A percentile compares a stretch with the other conserved stretches of the same genome.
Conservation (phyloP, 768 basidiomycete species). For the Sarcodon sp. region DNA sequence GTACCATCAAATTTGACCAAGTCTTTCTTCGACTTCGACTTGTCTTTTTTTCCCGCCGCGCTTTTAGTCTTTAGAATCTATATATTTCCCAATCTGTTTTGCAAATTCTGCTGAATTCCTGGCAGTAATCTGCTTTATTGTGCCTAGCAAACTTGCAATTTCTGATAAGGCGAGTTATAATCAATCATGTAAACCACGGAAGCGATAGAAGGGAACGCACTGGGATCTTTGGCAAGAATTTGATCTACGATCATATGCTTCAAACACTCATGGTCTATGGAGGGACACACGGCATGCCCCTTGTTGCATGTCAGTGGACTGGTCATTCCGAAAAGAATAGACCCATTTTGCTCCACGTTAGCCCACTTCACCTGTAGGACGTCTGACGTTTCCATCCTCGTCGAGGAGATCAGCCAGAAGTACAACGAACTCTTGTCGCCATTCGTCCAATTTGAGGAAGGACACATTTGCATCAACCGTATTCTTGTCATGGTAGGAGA, state of each 20-base stretch:
- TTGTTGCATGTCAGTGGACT: slow-evolving; percentile 9
- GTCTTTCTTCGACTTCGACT: slow-evolving; percentile 16
- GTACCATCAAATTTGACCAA: slow-evolving; percentile 8
- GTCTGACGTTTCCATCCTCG: slow-evolving; percentile 40
- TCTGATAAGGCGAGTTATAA: slow-evolving; percentile 15
- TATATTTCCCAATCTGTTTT: slow-evolving; percentile 46
- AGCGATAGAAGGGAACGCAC: slow-evolving; percentile 16
- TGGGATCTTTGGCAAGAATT: slow-evolving; percentile 33
- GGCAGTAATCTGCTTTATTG: slow-evolving; percentile 36
- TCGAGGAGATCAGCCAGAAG: slow-evolving; percentile 46
- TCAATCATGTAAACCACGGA: background rate
- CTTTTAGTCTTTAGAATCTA: slow-evolving; percentile 49
- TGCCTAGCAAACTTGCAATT: slow-evolving; percentile 34
- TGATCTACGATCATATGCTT: slow-evolving; percentile 35
- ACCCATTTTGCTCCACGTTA: slow-evolving; percentile 47
- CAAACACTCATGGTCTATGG: slow-evolving; percentile 32
- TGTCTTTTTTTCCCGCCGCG: slow-evolving; percentile 33
- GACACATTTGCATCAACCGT: slow-evolving; percentile 49
- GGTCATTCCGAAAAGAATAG: background rate
- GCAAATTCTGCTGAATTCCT: slow-evolving; percentile 38
- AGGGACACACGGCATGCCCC: slow-evolving; percentile 53
- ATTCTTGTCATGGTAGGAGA: slow-evolving; percentile 37
- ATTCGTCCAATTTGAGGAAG: slow-evolving; percentile 42
- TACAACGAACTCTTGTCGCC: slow-evolving; percentile 42
- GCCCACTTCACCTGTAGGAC: slow-evolving; percentile 42